These are phyloP conservation scores for Naganishia friedmannii DNA, from an alignment of 768 basidiomycete species.

Conservation along the genomic window DNA sequence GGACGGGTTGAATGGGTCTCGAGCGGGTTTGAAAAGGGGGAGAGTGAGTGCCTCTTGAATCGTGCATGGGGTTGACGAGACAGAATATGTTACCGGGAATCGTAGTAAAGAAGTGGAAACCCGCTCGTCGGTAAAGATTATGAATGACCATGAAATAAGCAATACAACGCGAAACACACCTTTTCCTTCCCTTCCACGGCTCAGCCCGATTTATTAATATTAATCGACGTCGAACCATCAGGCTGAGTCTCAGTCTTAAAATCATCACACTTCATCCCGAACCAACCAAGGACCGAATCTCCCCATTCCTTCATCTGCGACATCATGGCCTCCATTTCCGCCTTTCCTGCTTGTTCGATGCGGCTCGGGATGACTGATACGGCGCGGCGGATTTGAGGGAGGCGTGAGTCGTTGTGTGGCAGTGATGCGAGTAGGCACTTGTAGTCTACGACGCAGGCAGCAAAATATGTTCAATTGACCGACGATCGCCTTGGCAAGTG, in stretches of 20 bases:
- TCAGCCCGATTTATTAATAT: conserved; percentile 12
- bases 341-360: conserved; percentile 19
- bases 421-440: conserved; percentile 1
- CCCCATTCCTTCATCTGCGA: conserved; percentile 20
- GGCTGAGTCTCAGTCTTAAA: conserved; percentile 19
- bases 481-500: background rate
- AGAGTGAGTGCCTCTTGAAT: too few species aligned
- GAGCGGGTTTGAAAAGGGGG: too few species aligned
- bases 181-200: background rate
- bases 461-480: background rate
- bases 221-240: conserved; percentile 14
- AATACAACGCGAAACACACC: background rate
- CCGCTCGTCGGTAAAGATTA: too few species aligned
- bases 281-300: conserved; percentile 9
- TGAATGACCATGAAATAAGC: background rate
- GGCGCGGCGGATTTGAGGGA: conserved; percentile 7
- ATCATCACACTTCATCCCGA: conserved; percentile 24
- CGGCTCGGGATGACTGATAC: conserved; percentile 3
- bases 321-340: conserved; percentile 18
- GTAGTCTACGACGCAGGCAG: background rate
- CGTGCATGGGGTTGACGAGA: too few species aligned
- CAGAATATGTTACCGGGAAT: too few species aligned
- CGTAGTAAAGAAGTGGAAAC: too few species aligned
- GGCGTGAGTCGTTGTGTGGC: conserved; percentile 7
- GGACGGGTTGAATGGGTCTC: too few species aligned